phyloP scores from a whole-genome alignment of 345 rosid genomes.

The Ailanthus altissimus region DNA sequence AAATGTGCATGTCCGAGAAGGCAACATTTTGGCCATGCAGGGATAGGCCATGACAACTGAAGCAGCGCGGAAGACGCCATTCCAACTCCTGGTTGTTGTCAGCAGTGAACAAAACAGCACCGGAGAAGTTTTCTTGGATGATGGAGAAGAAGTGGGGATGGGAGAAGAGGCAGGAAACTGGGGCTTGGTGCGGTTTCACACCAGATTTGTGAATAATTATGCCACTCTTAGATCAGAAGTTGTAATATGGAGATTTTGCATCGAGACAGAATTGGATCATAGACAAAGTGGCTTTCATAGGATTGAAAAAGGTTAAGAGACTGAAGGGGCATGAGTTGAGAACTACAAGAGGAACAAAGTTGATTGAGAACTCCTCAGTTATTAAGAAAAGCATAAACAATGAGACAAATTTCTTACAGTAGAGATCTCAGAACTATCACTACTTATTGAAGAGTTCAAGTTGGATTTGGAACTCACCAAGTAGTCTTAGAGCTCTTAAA shows the following conservation, averaged over 20 bases:
- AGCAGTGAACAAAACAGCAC: not conserved
- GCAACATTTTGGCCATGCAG: not conserved
- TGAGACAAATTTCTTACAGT: not conserved
- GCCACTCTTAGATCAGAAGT: not conserved
- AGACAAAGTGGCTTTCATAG: slow-evolving; percentile 1
- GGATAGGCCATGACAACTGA: not conserved
- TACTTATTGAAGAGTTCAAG: not conserved
- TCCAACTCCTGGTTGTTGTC: not conserved
- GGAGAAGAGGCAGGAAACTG: not conserved
- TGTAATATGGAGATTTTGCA: not conserved
- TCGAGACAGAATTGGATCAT: not conserved
- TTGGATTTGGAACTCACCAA: not conserved
- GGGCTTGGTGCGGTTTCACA: not conserved
- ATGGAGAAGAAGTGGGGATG: not conserved
- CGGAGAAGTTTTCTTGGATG: slow-evolving; percentile 1
- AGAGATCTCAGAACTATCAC: not conserved
- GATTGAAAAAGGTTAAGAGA: not conserved
- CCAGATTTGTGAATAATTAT: not conserved
- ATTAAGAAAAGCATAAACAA: not conserved
- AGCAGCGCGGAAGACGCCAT: not conserved
- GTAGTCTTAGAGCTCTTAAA: not conserved
- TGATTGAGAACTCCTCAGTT: not conserved
- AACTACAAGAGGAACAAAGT: not conserved
- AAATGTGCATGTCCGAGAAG: not conserved
- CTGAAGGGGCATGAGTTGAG: not conserved